phyloP scores from a whole-genome alignment of 257 asterid species.

The Craterostigma plantagineum region DNA sequence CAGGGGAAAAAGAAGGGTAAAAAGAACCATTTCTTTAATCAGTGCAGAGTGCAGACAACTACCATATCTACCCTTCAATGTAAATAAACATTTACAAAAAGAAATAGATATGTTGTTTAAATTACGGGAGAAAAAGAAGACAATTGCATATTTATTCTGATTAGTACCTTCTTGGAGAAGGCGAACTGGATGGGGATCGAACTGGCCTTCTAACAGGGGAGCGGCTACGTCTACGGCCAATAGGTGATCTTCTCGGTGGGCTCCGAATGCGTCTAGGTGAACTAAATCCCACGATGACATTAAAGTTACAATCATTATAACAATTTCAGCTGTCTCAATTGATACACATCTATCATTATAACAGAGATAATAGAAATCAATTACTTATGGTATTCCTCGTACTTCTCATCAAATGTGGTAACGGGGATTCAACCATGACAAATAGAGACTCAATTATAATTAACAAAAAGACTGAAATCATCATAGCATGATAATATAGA shows the following conservation, averaged over 20 bases:
- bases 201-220: constrained; percentile 81
- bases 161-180: constrained; percentile 70
- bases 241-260: constrained; percentile 84
- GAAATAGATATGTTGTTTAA: not conserved
- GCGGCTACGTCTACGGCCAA: constrained; percentile 80
- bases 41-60: too few relatives aligned
- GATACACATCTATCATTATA: too few relatives aligned
- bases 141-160: not conserved
- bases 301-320: not conserved
- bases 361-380: too few relatives aligned
- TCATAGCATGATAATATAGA: not conserved
- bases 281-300: constrained; percentile 15
- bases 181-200: constrained; percentile 72
- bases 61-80: too few relatives aligned
- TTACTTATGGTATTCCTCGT: too few relatives aligned
- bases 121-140: not conserved
- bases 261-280: constrained; percentile 80
- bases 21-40: not conserved
- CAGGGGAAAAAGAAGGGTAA: not conserved
- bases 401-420: too few relatives aligned
- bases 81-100: too few relatives aligned
- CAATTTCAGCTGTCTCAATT: too few relatives aligned
- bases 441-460: constrained; percentile 1
- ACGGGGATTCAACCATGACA: too few relatives aligned
- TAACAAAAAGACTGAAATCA: not conserved